Evolutionary conservation across 805 yeast species (phyloP).

Genomic region (Nakazawaea peltata): DNA sequence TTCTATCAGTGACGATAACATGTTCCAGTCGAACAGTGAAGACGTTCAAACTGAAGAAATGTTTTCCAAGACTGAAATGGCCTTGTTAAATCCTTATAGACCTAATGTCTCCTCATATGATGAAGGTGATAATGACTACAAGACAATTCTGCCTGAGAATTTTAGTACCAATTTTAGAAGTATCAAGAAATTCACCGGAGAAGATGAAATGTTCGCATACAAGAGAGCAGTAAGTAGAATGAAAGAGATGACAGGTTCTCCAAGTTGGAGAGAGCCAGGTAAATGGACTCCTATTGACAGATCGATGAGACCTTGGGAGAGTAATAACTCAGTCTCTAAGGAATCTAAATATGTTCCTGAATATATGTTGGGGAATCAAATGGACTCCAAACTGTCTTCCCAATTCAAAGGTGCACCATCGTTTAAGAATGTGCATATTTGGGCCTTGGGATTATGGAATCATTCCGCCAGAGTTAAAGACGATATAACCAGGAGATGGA

Average conservation of each 20-base stretch:
- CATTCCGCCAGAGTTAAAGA: slow-evolving; percentile 43
- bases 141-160: slow-evolving; percentile 8
- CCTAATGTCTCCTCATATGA: slow-evolving; percentile 63
- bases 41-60: slow-evolving; percentile 58
- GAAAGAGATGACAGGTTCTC: slow-evolving; percentile 26
- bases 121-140: slow-evolving; percentile 30
- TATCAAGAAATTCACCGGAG: slow-evolving; percentile 58
- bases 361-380: not conserved
- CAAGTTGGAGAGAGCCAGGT: slow-evolving; percentile 37
- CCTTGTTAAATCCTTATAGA: slow-evolving; percentile 54
- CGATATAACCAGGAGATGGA: slow-evolving; percentile 49
- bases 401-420: slow-evolving; percentile 26
- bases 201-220: slow-evolving; percentile 69
- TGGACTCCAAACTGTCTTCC: slow-evolving; percentile 3
- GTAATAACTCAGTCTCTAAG: slow-evolving; percentile 3
- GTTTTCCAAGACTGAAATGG: slow-evolving; percentile 57
- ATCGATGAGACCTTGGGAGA: slow-evolving; percentile 54
- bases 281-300: slow-evolving; percentile 50
- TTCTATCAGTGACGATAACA: slow-evolving; percentile 1
- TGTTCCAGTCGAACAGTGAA: slow-evolving; percentile 16
- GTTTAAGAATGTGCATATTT: slow-evolving; percentile 42
- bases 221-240: slow-evolving; percentile 64
- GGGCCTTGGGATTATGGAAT: slow-evolving; percentile 65
- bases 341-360: not conserved
- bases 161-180: slow-evolving; percentile 33